Evolutionary conservation across 2,329 filamentous ascomycete genomes (phyloP).

Genomic region (Stemphylium beticola): DNA sequence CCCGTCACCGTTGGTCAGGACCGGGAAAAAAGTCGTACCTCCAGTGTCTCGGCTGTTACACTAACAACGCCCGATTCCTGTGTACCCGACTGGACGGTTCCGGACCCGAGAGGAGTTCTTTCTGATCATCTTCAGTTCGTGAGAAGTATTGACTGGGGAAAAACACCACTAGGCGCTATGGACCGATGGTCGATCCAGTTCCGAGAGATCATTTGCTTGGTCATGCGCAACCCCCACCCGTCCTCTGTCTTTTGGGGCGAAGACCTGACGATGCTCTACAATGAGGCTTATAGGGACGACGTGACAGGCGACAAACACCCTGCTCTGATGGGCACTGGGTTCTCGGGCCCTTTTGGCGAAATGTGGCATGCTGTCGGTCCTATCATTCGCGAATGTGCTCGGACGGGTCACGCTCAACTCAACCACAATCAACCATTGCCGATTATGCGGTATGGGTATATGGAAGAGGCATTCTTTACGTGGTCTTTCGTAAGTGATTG

Average conservation of each 20-base stretch:
- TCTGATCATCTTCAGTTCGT: slow-evolving; percentile 45
- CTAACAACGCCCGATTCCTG: slow-evolving; percentile 30
- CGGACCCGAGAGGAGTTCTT: slow-evolving; percentile 30
- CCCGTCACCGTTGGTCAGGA: slow-evolving; percentile 18
- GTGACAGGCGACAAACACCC: slow-evolving; percentile 39
- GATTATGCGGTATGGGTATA: slow-evolving; percentile 36
- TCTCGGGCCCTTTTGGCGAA: slow-evolving; percentile 45
- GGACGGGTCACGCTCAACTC: slow-evolving; percentile 36
- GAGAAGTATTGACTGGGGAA: slow-evolving; percentile 56
- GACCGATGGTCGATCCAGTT: slow-evolving; percentile 56
- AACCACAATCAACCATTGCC: slow-evolving; percentile 39
- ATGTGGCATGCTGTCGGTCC: slow-evolving; percentile 50
- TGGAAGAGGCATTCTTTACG: slow-evolving; percentile 50
- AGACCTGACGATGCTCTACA: slow-evolving; percentile 47
- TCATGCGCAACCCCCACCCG: slow-evolving; percentile 43
- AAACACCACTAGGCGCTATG: slow-evolving; percentile 57
- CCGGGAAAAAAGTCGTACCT: slow-evolving; percentile 25
- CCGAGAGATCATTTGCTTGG: slow-evolving; percentile 48
- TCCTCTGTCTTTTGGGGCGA: slow-evolving; percentile 45
- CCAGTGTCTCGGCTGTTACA: slow-evolving; percentile 27
- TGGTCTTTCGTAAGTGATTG: slow-evolving; percentile 46
- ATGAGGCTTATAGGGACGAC: slow-evolving; percentile 47
- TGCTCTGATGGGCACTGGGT: slow-evolving; percentile 41
- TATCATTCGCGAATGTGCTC: slow-evolving; percentile 37
- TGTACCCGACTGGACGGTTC: slow-evolving; percentile 38